A percentile compares a stretch with the other conserved stretches of the same genome.
These are phyloP conservation scores for Penicillium simplicissimum DNA, from an alignment of 495 filamentous ascomycete species.

Conservation along the genomic window DNA sequence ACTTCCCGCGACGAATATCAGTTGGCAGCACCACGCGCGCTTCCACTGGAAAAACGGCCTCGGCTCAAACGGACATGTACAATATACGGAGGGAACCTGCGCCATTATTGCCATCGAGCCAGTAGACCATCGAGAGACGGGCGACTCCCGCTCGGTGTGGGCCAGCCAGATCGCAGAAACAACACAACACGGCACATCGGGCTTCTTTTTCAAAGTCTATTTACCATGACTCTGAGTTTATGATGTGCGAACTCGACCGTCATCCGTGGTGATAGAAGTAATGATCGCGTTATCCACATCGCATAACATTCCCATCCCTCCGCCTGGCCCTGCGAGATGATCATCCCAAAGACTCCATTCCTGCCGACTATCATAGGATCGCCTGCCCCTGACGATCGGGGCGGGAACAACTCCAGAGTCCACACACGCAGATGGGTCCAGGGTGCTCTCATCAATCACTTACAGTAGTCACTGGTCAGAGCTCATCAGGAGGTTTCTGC, in stretches of 20 bases:
- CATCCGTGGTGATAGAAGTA: neutral
- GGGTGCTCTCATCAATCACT: neutral
- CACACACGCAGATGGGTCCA: neutral
- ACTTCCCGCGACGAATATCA: too few relatives aligned
- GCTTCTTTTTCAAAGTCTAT: neutral
- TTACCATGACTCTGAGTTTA: neutral
- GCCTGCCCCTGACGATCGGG: neutral
- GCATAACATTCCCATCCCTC: neutral
- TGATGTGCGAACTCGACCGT: neutral
- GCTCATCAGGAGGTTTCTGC: too few relatives aligned
- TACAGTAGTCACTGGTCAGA: too few relatives aligned
- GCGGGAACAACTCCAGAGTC: neutral
- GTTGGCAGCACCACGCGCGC: too few relatives aligned
- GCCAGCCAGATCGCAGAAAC: neutral
- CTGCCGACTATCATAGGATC: neutral
- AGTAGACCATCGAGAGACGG: neutral
- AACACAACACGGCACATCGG: neutral
- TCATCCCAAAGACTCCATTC: neutral
- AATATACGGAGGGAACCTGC: too few relatives aligned
- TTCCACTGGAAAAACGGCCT: too few relatives aligned
- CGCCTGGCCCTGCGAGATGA: neutral
- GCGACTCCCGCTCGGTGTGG: neutral
- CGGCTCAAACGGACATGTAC: too few relatives aligned
- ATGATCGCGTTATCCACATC: neutral
- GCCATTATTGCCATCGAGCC: neutral